phyloP scores from a whole-genome alignment of 495 filamentous ascomycete species.

The Oleoguttula mirabilis region DNA sequence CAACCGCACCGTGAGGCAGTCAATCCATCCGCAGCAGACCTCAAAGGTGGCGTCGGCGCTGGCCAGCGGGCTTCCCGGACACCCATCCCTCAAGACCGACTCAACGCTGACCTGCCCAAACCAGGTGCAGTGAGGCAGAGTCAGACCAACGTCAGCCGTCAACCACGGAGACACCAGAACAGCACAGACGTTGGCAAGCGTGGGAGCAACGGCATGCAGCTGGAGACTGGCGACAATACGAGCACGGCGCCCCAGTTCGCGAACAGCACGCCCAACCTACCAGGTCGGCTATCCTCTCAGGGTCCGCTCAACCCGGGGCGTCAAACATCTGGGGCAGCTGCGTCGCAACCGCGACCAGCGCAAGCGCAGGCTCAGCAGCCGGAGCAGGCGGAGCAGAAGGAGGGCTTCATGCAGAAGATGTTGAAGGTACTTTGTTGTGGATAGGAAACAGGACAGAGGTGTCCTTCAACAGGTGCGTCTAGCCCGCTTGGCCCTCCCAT shows the following conservation, averaged over 20 bases:
- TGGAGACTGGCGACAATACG: constrained; percentile 52
- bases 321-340: constrained; percentile 8
- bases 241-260: constrained; percentile 84
- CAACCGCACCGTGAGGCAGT: constrained; percentile 50
- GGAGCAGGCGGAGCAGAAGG: constrained; percentile 8
- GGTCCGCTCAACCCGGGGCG: constrained; percentile 29
- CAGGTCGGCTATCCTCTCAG: constrained; percentile 46
- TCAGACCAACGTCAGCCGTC: constrained; percentile 27
- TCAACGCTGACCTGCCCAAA: constrained; percentile 64
- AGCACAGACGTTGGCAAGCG: constrained; percentile 39
- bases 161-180: constrained; percentile 39
- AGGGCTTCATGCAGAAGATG: constrained; percentile 16
- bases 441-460: background rate
- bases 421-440: constrained; percentile 20
- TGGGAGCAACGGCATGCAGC: constrained; percentile 51
- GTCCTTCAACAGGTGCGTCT: background rate
- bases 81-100: constrained; percentile 63
- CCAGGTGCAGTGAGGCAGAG: constrained; percentile 52
- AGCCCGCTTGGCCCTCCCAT: no score
- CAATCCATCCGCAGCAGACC: constrained; percentile 45
- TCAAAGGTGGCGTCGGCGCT: background rate
- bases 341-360: background rate
- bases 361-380: constrained; percentile 11
- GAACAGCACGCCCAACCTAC: constrained; percentile 74
- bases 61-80: constrained; percentile 41